Base-by-base conservation (phyloP, 176 grass and related monocot species). In the Zea luxurians region DNA sequence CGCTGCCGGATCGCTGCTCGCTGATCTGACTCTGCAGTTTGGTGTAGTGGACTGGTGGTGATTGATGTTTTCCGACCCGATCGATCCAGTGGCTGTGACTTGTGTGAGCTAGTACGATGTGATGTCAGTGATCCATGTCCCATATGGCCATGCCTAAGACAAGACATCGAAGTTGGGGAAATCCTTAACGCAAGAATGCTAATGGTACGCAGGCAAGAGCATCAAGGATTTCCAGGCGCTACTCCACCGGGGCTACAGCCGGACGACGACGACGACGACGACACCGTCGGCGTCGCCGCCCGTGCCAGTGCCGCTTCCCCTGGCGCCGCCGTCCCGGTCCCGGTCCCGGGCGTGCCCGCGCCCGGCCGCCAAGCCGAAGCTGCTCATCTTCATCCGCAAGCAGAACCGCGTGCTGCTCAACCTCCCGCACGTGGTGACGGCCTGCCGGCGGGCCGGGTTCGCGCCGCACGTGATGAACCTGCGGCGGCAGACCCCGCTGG, bases 301-400 rank as follows among this genome's bases (percentile, higher is more conserved):
- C 35, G 35, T 75, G 40, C 38, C 38, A 40, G 27, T 27, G 27
- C 38, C 81, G 7, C 71, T 82, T 4, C 75, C 83, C 2, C 86
- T 74, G 12, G 53, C 83, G 21, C 64, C 79, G 11, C 89, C 90
- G 2, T 46, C 86, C 21, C 68, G 68, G 6, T 78, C 74, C 13
- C 75, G 87, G 2, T 46, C 86, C 21, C 68, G 68, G 6, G 78
- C 74, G n/a, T 78, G 87, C 76, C 40, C 80, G 7, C 80, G 83
- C 1, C 46, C 64, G 2, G 71, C 83, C 11, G 71, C 83, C 11
- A 89, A 91, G 66, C 95, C 95, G 52, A 94, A 91, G 80, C 78
- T 98, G 66, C 85, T 93, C 71, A 57, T 98, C 76, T 85, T 98
- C 83, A 90, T 92, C 71, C 95, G 95, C 13, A 94, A 92, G 74